Percentiles rank a stretch among this genome's conserved stretches.
Evolutionary conservation across 345 rosid genomes (phyloP).

Genomic region (Turritis glabra): DNA sequence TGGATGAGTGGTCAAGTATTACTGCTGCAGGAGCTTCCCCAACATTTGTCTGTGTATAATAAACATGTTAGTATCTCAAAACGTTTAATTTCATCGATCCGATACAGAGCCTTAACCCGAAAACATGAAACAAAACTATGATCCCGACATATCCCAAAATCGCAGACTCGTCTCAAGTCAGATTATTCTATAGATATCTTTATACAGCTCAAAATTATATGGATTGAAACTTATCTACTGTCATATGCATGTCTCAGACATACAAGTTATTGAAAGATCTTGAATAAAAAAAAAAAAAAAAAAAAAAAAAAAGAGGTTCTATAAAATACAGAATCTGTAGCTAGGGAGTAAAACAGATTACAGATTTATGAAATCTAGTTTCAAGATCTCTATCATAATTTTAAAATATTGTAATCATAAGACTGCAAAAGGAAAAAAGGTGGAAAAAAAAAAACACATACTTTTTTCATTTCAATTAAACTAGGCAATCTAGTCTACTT

Average conservation of each 20-base stretch:
- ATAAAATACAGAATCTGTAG: not conserved
- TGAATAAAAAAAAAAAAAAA: conserved; percentile 11
- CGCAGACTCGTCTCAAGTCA: not conserved
- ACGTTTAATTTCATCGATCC: not conserved
- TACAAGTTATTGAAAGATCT: conserved; percentile 14
- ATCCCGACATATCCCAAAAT: not conserved
- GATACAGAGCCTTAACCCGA: not conserved
- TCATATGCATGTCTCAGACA: conserved; percentile 1
- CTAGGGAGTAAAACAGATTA: conserved; percentile 17
- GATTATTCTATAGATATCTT: not conserved
- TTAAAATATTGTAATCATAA: conserved; percentile 26
- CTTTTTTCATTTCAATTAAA: conserved; percentile 3
- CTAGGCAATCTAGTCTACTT: conserved; percentile 2
- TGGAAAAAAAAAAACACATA: not conserved
- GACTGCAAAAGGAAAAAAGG: conserved; percentile 12
- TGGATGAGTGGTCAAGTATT: conserved; percentile 24
- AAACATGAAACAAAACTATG: not conserved
- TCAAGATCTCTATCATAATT: conserved; percentile 14
- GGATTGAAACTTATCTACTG: conserved; percentile 16
- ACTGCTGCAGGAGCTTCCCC: conserved; percentile 42
- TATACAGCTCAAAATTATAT: not conserved
- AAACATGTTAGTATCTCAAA: conserved; percentile 30
- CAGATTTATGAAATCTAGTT: conserved; percentile 6
- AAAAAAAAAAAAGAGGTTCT: not conserved
- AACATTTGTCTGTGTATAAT: conserved; percentile 14